These are phyloP conservation scores for Allantophomopsis cytisporea DNA, from an alignment of 2,329 filamentous ascomycete genomes.

Conservation along the genomic window DNA sequence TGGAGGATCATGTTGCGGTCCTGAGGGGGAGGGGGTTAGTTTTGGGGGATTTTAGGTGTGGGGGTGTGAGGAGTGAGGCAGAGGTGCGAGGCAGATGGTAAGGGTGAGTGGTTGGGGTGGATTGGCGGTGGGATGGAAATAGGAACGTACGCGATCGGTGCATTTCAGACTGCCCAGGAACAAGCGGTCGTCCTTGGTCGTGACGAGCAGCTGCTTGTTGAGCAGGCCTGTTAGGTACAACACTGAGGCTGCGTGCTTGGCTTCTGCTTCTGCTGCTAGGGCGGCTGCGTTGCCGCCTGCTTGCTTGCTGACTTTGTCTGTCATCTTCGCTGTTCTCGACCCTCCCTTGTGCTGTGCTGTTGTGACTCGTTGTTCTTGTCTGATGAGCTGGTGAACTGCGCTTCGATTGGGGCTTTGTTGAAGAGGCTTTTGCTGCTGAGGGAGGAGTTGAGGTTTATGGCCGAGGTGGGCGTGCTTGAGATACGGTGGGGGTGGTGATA, in stretches of 20 bases:
- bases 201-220: constrained; percentile 66
- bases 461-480: too few species aligned
- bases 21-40: constrained; percentile 26
- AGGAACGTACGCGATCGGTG: constrained; percentile 64
- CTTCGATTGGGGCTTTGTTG: too few species aligned
- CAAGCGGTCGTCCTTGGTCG: constrained; percentile 71
- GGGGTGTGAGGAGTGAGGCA: neutral
- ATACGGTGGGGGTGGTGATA: too few species aligned
- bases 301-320: too few species aligned
- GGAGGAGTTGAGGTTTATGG: too few species aligned
- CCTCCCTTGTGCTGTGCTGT: too few species aligned
- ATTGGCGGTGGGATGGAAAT: constrained; percentile 1
- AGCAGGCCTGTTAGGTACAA: constrained; percentile 52
- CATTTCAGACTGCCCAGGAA: constrained; percentile 91
- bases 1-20: constrained; percentile 81
- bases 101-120: neutral
- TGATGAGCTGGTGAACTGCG: too few species aligned
- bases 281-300: too few species aligned
- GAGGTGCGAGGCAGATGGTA: neutral
- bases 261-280: too few species aligned
- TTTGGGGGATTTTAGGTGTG: neutral
- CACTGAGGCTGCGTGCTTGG: neutral
- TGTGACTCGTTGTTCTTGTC: too few species aligned
- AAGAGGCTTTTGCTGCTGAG: too few species aligned
- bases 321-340: too few species aligned